Evolutionary conservation across 306 rosid species (phyloP).

Genomic region (Malus fusca): DNA sequence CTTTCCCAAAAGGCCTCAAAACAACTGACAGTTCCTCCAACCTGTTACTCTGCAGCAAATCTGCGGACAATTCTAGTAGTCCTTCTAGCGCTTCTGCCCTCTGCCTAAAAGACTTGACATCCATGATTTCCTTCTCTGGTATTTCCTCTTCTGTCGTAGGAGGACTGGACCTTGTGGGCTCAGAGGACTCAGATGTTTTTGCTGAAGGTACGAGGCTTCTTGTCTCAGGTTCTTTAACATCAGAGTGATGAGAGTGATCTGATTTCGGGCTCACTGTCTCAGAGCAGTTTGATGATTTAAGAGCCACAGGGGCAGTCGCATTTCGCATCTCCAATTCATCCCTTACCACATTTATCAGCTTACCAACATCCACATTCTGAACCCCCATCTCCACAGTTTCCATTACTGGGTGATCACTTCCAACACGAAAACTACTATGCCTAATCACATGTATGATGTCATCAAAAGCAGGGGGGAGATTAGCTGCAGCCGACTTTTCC

Average conservation of each 20-base stretch:
- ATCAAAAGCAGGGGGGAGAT: conserved; percentile 84
- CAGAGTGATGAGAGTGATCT: conserved; percentile 35
- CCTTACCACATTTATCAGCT: conserved; percentile 58
- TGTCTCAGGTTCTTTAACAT: conserved; percentile 39
- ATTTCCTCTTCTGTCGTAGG: conserved; percentile 53
- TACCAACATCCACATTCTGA: conserved; percentile 79
- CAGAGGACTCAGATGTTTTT: conserved; percentile 44
- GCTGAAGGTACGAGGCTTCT: conserved; percentile 27
- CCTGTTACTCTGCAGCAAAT: conserved; percentile 74
- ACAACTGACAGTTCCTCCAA: conserved; percentile 91
- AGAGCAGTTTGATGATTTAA: conserved; percentile 43
- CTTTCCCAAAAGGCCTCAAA: conserved; percentile 90
- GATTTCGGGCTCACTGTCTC: conserved; percentile 47
- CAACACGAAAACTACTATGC: conserved; percentile 94
- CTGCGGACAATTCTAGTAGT: conserved; percentile 90
- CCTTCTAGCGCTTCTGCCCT: conserved; percentile 98
- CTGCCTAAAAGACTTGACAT: conserved; percentile 85
- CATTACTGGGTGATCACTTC: conserved; percentile 67
- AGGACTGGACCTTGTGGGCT: conserved; percentile 31
- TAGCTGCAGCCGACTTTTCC: conserved; percentile 51
- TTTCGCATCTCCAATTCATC: conserved; percentile 67
- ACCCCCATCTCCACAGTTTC: conserved; percentile 87
- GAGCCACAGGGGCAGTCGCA: conserved; percentile 27
- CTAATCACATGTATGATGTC: conserved; percentile 93
- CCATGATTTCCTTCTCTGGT: conserved; percentile 57